These are phyloP conservation scores for Delitschia confertaspora DNA, from an alignment of 495 filamentous ascomycete species.

Conservation along the genomic window DNA sequence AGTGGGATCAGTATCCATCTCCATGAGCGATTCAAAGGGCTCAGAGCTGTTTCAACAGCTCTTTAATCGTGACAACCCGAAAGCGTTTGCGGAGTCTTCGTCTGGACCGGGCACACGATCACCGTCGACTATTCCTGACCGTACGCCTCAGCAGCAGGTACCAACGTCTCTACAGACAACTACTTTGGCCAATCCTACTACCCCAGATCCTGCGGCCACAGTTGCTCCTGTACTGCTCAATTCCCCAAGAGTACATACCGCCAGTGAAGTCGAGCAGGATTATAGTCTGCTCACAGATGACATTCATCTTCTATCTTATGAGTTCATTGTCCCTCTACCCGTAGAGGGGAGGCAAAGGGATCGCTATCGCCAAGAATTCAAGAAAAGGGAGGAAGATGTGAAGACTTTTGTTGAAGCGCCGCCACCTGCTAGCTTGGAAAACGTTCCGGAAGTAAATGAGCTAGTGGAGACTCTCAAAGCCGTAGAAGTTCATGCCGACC, in stretches of 20 bases:
- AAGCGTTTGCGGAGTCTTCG: no score
- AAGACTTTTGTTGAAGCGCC: no score
- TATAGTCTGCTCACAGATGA: constrained; percentile 14
- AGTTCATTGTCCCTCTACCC: constrained; percentile 14
- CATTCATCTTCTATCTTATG: constrained; percentile 5
- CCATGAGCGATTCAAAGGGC: not conserved
- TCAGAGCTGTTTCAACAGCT: not conserved
- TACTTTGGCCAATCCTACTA: not conserved
- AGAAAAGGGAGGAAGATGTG: no score
- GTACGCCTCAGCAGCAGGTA: not conserved
- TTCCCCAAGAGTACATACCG: not conserved
- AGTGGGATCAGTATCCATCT: not conserved
- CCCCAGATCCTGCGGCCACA: not conserved
- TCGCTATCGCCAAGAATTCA: constrained; percentile 7
- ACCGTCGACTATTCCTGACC: constrained; percentile 19
- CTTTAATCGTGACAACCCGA: not conserved
- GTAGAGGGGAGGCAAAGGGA: constrained; percentile 11
- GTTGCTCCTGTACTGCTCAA: not conserved
- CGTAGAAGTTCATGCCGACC: constrained; percentile 17
- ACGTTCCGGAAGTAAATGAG: no score
- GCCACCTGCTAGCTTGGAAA: no score
- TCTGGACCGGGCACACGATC: constrained; percentile 8
- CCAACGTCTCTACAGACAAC: constrained; percentile 5
- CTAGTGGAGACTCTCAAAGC: constrained; percentile 5
- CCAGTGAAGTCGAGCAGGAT: not conserved